A percentile compares a stretch with the other conserved stretches of the same genome.
These are phyloP conservation scores for Haberlea rhodopensis DNA, from an alignment of 257 asterid species.

Conservation along the genomic window DNA sequence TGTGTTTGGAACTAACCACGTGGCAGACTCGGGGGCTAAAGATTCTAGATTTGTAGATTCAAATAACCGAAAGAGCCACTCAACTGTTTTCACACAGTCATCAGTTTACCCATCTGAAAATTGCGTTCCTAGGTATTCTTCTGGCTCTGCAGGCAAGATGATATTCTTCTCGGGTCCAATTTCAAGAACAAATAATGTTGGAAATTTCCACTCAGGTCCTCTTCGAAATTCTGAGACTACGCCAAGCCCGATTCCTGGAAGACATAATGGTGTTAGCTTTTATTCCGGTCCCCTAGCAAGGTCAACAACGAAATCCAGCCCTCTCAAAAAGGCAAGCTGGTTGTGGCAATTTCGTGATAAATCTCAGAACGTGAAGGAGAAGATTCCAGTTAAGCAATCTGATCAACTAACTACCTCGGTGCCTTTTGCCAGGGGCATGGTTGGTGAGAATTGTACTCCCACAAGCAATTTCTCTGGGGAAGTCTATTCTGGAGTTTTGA, in stretches of 20 bases:
- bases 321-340: constrained; percentile 37
- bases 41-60: constrained; percentile 43
- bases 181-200: constrained; percentile 35
- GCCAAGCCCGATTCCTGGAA: constrained; percentile 42
- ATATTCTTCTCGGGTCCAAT: constrained; percentile 67
- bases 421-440: constrained; percentile 38
- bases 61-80: constrained; percentile 50
- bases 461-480: constrained; percentile 20
- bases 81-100: constrained; percentile 65
- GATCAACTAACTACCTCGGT: constrained; percentile 32
- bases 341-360: constrained; percentile 64
- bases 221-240: constrained; percentile 42
- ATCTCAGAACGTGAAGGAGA: constrained; percentile 37
- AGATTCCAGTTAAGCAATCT: constrained; percentile 33
- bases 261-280: constrained; percentile 34
- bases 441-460: constrained; percentile 40
- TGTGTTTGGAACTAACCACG: constrained; percentile 61
- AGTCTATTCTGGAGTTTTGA: constrained; percentile 25
- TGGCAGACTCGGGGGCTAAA: constrained; percentile 42
- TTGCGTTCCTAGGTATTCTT: constrained; percentile 48
- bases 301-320: constrained; percentile 47
- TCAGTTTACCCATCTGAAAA: constrained; percentile 77
- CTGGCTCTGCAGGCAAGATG: constrained; percentile 41
- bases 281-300: constrained; percentile 64
- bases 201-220: constrained; percentile 57